Conservation (phyloP, 148 eudicot genomes). For the Arbutus unedo region DNA sequence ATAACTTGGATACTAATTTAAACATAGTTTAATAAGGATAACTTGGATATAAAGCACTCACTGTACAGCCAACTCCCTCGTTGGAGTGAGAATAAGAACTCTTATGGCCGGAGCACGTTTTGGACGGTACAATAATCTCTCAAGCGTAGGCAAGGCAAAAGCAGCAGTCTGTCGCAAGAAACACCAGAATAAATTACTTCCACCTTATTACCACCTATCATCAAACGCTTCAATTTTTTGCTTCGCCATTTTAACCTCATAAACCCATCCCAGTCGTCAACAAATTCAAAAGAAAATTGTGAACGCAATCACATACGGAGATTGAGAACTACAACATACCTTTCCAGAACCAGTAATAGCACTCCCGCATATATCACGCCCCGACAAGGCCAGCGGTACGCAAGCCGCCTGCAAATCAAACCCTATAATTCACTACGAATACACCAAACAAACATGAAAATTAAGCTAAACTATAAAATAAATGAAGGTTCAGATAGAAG, state of each 20-base stretch:
- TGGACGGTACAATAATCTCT: conserved; percentile 72
- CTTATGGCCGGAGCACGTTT: conserved; percentile 79
- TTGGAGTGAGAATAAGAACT: conserved; percentile 92
- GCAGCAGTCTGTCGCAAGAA: conserved; percentile 79
- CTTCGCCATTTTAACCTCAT: background rate
- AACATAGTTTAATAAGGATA: background rate
- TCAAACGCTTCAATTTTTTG: background rate
- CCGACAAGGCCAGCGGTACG: conserved; percentile 77
- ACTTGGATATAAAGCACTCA: conserved; percentile 40
- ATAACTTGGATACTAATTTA: background rate
- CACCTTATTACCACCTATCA: background rate
- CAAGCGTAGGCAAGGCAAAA: conserved; percentile 78
- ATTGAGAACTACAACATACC: conserved; percentile 37
- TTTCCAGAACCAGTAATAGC: conserved; percentile 97
- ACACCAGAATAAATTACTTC: conserved; percentile 9
- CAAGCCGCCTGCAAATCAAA: conserved; percentile 74
- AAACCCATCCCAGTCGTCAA: background rate
- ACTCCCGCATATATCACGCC: conserved; percentile 95
- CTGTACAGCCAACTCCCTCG: conserved; percentile 96
- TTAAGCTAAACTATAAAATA: background rate
- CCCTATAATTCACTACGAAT: background rate
- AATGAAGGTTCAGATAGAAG: background rate
- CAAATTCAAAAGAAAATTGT: background rate
- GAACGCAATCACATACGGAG: background rate
- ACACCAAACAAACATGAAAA: background rate